Evolutionary conservation across 2,329 filamentous ascomycete genomes (phyloP).

Genomic region (Emmonsiellopsis sp.): DNA sequence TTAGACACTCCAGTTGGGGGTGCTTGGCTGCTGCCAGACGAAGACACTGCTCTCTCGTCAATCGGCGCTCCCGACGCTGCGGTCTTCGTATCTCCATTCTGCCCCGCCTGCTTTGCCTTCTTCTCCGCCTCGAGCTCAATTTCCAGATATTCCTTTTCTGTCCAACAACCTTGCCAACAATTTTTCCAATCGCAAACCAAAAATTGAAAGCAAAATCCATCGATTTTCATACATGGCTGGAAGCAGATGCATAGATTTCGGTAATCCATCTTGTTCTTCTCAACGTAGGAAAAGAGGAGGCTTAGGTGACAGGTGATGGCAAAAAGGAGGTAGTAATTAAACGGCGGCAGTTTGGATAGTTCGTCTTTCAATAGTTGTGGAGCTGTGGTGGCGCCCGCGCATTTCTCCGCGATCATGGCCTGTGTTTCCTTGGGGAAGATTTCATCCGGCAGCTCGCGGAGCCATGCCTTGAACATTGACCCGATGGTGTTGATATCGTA

Average conservation of each 20-base stretch:
- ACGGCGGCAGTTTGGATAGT: conserved; percentile 85
- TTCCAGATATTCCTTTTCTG: conserved; percentile 69
- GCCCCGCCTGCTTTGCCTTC: conserved; percentile 18
- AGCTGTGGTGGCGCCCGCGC: conserved; percentile 66
- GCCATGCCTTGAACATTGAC: conserved; percentile 93
- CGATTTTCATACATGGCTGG: conserved; percentile 93
- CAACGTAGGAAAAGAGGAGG: conserved; percentile 77
- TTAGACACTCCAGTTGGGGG: conserved; percentile 15
- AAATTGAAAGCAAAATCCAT: conserved; percentile 90
- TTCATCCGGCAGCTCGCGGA: conserved; percentile 88
- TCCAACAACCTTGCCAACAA: conserved; percentile 94
- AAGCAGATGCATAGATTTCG: conserved; percentile 94
- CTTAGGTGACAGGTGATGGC: conserved; percentile 95
- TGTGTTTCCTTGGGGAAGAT: conserved; percentile 81
- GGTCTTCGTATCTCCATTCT: conserved; percentile 19
- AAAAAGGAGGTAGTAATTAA: conserved; percentile 96
- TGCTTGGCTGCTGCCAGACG: conserved; percentile 54
- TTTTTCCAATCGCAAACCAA: conserved; percentile 91
- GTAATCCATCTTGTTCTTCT: conserved; percentile 98
- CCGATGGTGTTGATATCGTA: conserved; percentile 96
- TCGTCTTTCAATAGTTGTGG: conserved; percentile 83
- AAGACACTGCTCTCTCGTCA: conserved; percentile 52
- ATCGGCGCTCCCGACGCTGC: conserved; percentile 5
- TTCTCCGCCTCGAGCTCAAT: conserved; percentile 36
- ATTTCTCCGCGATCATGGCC: conserved; percentile 69